Base-by-base conservation (phyloP, 257 asterid genomes). In the Plectranthus barbatus region DNA sequence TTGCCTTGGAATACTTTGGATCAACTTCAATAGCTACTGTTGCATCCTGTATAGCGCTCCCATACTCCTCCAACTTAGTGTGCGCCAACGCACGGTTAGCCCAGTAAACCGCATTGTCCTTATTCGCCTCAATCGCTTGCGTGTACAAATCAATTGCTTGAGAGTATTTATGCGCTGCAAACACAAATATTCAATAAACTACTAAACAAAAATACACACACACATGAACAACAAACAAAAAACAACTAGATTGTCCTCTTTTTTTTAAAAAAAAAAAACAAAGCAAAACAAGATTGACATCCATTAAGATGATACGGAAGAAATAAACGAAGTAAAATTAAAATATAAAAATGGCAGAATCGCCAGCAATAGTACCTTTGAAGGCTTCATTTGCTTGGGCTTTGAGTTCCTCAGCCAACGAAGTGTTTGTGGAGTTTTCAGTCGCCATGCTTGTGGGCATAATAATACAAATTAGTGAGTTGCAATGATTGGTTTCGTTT, bases 81-180 rank as follows among this genome's bases (percentile, higher is more conserved):
- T 93, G 99, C 44, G 97, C 97, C 67, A 93, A 84, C 6, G 97
- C 96, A 60, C 99, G 96, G 73, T 93, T 93, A 60, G 99, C 96
- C 94, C 92, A 87, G 77, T 93, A 93, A 36, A 93, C 99, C 52
- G 97, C 96, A 84, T 79, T 87, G 45, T 75, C 85, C 48, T 64
- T 19, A 55, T 75, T 81, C 81, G 72, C 41, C 67, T 84, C 95
- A 26, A 93, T 93, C 60, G 97, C 99, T 83, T 83, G 96, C 31
- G 94, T 74, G 45, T 93, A 93, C 60, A 93, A 79, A 84, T 90
- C 99, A 81, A 93, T 83, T 44, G 97, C 95, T 73, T 81, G 97
- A 2, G 95, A 84, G 77, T 75, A 93, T 69, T 87, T 93, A 69
- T 80, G 92, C 47, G 81, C 99, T 93, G 83, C 62, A 62, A 59